Evolutionary conservation across 169 alveolate genomes (phyloP), one percentile per base, ranked within the genome.

Genomic region (Plasmodium relictum): DNA sequence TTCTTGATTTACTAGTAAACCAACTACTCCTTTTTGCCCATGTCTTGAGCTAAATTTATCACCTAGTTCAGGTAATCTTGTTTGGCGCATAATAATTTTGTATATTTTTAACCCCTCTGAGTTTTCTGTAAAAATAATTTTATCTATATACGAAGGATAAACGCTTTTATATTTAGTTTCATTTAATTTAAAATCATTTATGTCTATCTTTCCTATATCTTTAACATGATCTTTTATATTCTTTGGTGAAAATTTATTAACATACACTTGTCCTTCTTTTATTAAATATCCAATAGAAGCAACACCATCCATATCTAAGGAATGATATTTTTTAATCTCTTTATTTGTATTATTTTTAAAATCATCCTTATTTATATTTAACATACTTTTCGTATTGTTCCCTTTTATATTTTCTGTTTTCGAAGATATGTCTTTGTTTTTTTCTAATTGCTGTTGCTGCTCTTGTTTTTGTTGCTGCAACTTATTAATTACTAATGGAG

Each of bases 21-120:
- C 99, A 54, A 99, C 98, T 12, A 99, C 99, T 16, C 99, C 99
- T 93, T 99, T 99, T 92, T 99, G 99, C 4, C 99, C 99, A 92
- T 99, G 99, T 56, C 99, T 95, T 39, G 99, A 97, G 72, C 98
- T 96, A 91, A 98, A 98, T 90, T 98, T 98, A 94, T 98, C 99
- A 24, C 99, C 99, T 18, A 97, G 92, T 95, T 99, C 99, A 5
- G 99, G 99, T 69, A 98, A 93, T 61, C 99, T 93, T 22, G 99
- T 96, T 89, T 98, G 98, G 31, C 99, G 89, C 59, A 92, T 93
- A 66, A 97, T 98, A 20, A 98, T 92, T 95, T 99, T 99, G 86
- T 97, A 96, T 9, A 97, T 76, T 42, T 96, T 95, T 61, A 95
- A 95, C 8, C 98, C 98, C 56, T 98, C 99, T 6, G 94, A 94